Evolutionary conservation across 345 rosid genomes (phyloP).

Genomic region (Alliaria petiolata): DNA sequence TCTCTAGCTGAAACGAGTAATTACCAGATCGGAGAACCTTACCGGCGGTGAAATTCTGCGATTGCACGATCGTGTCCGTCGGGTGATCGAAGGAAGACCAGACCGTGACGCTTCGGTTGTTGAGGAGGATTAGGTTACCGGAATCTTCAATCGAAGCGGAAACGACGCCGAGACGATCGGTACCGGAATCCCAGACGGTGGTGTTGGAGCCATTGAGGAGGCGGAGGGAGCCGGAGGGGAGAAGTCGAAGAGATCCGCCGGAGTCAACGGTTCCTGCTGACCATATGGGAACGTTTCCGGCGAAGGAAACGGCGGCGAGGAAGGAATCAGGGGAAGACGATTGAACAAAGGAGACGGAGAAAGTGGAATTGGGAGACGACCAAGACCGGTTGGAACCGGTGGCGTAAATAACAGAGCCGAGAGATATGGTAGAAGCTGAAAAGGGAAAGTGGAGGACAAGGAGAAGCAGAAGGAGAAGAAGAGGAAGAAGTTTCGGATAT

Average conservation of each 20-base stretch:
- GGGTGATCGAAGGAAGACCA: slow-evolving; percentile 73
- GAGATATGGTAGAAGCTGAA: slow-evolving; percentile 29
- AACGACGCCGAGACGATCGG: slow-evolving; percentile 42
- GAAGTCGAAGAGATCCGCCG: slow-evolving; percentile 42
- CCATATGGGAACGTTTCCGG: slow-evolving; percentile 48
- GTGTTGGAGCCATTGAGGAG: slow-evolving; percentile 54
- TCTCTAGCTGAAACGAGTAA: slow-evolving; percentile 48
- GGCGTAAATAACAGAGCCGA: slow-evolving; percentile 45
- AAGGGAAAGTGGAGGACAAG: slow-evolving; percentile 4
- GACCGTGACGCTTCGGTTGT: slow-evolving; percentile 22
- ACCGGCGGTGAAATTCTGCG: slow-evolving; percentile 45
- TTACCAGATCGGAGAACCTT: slow-evolving; percentile 42
- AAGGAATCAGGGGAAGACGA: slow-evolving; percentile 34
- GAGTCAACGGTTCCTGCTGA: slow-evolving; percentile 58
- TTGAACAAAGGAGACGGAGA: slow-evolving; percentile 45
- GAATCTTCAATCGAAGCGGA: slow-evolving; percentile 51
- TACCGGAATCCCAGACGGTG: slow-evolving; percentile 56
- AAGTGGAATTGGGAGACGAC: slow-evolving; percentile 41
- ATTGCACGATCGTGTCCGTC: slow-evolving; percentile 48
- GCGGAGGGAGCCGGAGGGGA: slow-evolving; percentile 46
- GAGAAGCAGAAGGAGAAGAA: background rate
- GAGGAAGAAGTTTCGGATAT: slow-evolving; percentile 2
- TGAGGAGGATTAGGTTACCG: slow-evolving; percentile 50
- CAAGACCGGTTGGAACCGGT: slow-evolving; percentile 38
- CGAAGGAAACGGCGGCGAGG: slow-evolving; percentile 39